phyloP scores from a whole-genome alignment of 179 eudicot species.

The Camellia oleifera region DNA sequence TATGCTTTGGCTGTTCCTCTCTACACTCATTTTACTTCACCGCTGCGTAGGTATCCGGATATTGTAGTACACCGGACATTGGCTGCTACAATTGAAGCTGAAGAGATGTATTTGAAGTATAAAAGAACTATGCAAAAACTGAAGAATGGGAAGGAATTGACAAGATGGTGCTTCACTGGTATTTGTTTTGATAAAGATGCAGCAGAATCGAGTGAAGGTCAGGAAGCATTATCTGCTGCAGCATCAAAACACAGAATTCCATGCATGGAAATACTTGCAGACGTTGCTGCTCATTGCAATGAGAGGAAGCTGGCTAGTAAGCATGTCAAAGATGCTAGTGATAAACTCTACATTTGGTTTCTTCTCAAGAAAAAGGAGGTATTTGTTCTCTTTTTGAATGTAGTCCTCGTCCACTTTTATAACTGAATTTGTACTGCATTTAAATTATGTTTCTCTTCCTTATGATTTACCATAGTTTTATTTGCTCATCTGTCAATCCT shows the following conservation, averaged over 20 bases:
- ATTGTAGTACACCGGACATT: constrained; percentile 82
- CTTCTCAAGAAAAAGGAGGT: constrained; percentile 81
- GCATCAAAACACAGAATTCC: constrained; percentile 59
- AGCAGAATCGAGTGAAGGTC: constrained; percentile 45
- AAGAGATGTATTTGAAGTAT: constrained; percentile 48
- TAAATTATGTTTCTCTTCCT: not conserved
- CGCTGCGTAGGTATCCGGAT: constrained; percentile 89
- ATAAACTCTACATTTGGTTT: constrained; percentile 78
- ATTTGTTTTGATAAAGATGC: constrained; percentile 45
- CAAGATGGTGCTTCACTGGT: constrained; percentile 58
- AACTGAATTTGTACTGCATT: not conserved
- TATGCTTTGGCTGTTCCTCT: constrained; percentile 86
- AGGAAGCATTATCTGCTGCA: constrained; percentile 56
- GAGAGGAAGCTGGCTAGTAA: constrained; percentile 68
- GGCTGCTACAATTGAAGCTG: constrained; percentile 81
- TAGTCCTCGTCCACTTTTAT: no score
- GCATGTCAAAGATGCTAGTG: constrained; percentile 75
- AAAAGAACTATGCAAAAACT: constrained; percentile 19
- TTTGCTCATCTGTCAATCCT: not conserved
- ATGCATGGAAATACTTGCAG: constrained; percentile 47
- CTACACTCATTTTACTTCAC: constrained; percentile 94
- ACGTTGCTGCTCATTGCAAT: constrained; percentile 75
- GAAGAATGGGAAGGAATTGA: constrained; percentile 11
- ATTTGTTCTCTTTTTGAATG: constrained; percentile 8
- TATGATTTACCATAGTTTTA: not conserved